phyloP scores from a whole-genome alignment of 1,139 yeast species.

The Debaryomyces udenii region DNA sequence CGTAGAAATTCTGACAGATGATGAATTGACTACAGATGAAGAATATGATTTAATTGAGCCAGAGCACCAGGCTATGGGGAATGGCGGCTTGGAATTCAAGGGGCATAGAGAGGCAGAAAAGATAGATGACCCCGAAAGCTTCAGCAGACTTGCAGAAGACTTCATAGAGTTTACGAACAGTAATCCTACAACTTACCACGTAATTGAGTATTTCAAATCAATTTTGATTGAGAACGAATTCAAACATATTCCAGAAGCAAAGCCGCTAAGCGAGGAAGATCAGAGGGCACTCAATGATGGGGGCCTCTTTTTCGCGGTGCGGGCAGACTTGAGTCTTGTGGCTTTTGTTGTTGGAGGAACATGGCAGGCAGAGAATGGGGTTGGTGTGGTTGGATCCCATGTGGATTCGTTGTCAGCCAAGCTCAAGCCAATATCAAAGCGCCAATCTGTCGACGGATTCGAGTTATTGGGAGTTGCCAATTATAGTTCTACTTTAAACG shows the following conservation, averaged over 20 bases:
- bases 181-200: conserved; percentile 49
- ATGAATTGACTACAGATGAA: conserved; percentile 11
- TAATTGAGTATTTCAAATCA: conserved; percentile 30
- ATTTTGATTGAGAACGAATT: conserved; percentile 35
- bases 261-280: conserved; percentile 22
- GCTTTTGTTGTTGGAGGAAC: conserved; percentile 45
- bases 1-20: conserved; percentile 8
- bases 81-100: too few species aligned
- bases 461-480: conserved; percentile 48
- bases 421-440: conserved; percentile 41
- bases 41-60: conserved; percentile 7
- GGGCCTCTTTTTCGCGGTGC: conserved; percentile 34
- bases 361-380: conserved; percentile 43
- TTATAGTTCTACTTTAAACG: conserved; percentile 42
- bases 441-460: conserved; percentile 38
- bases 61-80: neutral
- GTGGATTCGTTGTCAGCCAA: conserved; percentile 45
- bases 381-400: conserved; percentile 47
- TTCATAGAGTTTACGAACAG: conserved; percentile 42
- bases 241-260: conserved; percentile 30
- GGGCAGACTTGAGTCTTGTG: conserved; percentile 41
- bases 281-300: conserved; percentile 23
- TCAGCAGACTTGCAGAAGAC: conserved; percentile 24
- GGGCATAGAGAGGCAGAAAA: too few species aligned
- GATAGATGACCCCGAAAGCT: neutral